phyloP scores from a whole-genome alignment of 192 early-diverging fungal species.

The Podila clonocystis region DNA sequence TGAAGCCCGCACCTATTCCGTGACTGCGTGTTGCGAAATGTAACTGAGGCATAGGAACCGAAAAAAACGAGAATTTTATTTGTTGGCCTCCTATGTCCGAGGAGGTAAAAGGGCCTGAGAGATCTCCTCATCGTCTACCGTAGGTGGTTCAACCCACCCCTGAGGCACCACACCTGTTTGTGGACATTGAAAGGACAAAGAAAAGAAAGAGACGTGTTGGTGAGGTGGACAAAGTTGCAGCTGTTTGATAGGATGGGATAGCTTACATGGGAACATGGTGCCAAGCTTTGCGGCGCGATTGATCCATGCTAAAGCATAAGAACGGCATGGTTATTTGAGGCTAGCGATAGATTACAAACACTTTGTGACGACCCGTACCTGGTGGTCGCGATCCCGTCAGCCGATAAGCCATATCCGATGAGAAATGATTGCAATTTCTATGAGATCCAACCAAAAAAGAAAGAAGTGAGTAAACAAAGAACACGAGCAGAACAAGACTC shows the following conservation, averaged over 20 bases:
- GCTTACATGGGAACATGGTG: slow-evolving; percentile 54
- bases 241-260: too few relatives aligned
- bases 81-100: neutral
- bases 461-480: neutral
- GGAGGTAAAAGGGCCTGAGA: slow-evolving; percentile 28
- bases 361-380: slow-evolving; percentile 5
- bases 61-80: neutral
- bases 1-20: neutral
- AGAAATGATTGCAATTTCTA: slow-evolving; percentile 52
- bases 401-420: slow-evolving; percentile 42
- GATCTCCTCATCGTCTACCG: slow-evolving; percentile 39
- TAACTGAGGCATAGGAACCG: too few relatives aligned
- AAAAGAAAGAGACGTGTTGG: too few relatives aligned
- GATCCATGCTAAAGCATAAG: slow-evolving; percentile 48
- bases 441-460: neutral
- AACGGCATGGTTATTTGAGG: neutral
- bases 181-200: too few relatives aligned
- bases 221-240: too few relatives aligned
- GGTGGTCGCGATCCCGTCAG: slow-evolving; percentile 46
- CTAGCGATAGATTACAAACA: too few relatives aligned
- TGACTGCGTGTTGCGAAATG: neutral
- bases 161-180: slow-evolving; percentile 43
- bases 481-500: too few relatives aligned
- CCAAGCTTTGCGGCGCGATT: slow-evolving; percentile 56
- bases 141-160: slow-evolving; percentile 55